Base-by-base conservation (phyloP, 2,329 filamentous ascomycete species). In the Zymoseptoria crescenta region DNA sequence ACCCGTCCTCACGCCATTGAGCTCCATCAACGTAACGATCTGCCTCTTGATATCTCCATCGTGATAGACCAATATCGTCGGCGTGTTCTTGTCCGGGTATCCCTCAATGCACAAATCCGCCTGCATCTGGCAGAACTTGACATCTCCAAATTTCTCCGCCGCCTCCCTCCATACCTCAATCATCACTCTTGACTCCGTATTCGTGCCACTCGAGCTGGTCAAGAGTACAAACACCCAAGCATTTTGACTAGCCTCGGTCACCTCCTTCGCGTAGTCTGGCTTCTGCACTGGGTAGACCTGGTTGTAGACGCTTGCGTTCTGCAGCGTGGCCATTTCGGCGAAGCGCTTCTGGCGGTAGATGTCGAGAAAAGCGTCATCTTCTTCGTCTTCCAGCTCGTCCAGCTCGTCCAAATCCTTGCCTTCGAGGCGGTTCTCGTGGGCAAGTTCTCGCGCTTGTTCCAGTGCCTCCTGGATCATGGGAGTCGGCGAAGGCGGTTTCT, bases 41-140 rank as follows among this genome's bases (percentile, higher is more conserved):
- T 99, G 94, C 77, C 86, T 90, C 72, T 86, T 86, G 65, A 99
- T 96, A 72, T 99, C 90, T 19, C 91, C 91, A 68, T 96, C 91
- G 72, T 87, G 88, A 76, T 99, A 99, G 0, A 96, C 83, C 63
- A 99, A 72, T 41, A 99, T 91, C 0, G 94, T 99, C 1, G 94
- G 94, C 59, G 91, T 96, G 73, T 99, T 99, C 59, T 83, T 83
- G 69, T 97, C 94, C 1, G 94, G 94, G 74, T 99, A 99, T 49
- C 91, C 91, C 73, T 97, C 94, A 67, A 99, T 96, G 59, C 94
- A 96, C 77, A 96, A 85, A 70, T 91, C 87, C 6, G 87, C 94
- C 67, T 87, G 84, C 67, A 99, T 97, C 77, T 97, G 90, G 74
- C 93, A 97, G 75, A 99, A 99, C 76, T 99, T 99, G 74, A 99